Conservation (phyloP, 345 rosid species). For the Gossypioides kirkii region DNA sequence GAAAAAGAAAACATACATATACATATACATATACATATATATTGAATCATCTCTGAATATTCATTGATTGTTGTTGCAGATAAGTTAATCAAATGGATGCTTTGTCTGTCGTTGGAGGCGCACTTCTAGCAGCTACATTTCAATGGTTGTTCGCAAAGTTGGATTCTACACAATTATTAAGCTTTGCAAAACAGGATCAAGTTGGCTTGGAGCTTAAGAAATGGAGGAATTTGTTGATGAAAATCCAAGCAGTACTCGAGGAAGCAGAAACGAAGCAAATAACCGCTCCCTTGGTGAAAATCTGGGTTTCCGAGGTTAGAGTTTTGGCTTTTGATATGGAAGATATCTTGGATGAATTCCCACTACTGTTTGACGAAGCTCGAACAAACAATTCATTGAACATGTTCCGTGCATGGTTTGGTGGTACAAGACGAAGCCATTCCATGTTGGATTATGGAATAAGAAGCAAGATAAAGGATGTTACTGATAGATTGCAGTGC, state of each 20-base stretch:
- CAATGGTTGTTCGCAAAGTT: constrained; percentile 8
- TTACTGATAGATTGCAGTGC: neutral
- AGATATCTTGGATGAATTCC: constrained; percentile 10
- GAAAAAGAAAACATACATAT: no score
- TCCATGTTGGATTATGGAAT: neutral
- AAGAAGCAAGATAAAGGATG: neutral
- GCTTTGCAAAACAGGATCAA: neutral
- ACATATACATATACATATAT: no score
- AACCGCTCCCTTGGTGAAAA: neutral
- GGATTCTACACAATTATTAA: neutral
- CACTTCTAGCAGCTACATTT: constrained; percentile 6
- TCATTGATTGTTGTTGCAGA: neutral
- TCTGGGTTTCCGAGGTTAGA: constrained; percentile 23
- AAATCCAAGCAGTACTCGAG: constrained; percentile 1
- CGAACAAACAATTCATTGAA: neutral
- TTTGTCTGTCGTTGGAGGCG: constrained; percentile 1
- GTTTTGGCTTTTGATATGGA: constrained; percentile 19
- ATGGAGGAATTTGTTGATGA: constrained; percentile 8
- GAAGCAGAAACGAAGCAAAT: constrained; percentile 24
- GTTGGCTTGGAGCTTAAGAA: neutral
- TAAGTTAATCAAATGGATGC: neutral
- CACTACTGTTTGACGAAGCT: neutral
- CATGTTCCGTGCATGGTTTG: neutral
- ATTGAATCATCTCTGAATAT: neutral
- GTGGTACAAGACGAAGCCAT: neutral